These are phyloP conservation scores for Hygrocybe coccinea DNA, from an alignment of 768 basidiomycete species.

Conservation along the genomic window DNA sequence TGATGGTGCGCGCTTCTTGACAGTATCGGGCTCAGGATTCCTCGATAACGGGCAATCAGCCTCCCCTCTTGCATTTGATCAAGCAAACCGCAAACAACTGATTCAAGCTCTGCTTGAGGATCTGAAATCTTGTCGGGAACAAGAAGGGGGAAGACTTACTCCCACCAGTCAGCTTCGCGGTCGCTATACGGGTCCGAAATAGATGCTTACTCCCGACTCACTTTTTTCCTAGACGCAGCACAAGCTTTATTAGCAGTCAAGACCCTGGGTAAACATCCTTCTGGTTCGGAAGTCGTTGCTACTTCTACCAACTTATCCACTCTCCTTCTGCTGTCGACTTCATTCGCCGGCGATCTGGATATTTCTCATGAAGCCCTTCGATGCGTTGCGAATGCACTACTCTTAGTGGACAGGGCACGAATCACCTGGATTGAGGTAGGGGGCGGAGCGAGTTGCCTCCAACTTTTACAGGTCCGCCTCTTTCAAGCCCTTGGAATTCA, in stretches of 20 bases:
- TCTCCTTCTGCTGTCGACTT: constrained; percentile 47
- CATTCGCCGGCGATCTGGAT: constrained; percentile 54
- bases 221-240: constrained; percentile 51
- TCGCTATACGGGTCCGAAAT: neutral
- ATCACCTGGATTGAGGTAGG: constrained; percentile 54
- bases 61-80: constrained; percentile 44
- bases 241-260: constrained; percentile 69
- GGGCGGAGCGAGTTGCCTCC: constrained; percentile 54
- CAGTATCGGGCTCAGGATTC: constrained; percentile 2
- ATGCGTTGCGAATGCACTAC: constrained; percentile 74
- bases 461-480: constrained; percentile 53
- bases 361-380: constrained; percentile 67
- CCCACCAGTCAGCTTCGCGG: constrained; percentile 48
- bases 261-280: constrained; percentile 63
- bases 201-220: neutral
- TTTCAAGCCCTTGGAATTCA: neutral
- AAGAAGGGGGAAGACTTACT: constrained; percentile 46
- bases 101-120: constrained; percentile 58
- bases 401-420: constrained; percentile 63
- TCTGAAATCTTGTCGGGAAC: constrained; percentile 35
- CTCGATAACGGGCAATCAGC: constrained; percentile 29
- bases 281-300: constrained; percentile 61
- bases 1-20: constrained; percentile 35
- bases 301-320: constrained; percentile 50
- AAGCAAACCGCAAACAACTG: constrained; percentile 46